Base-by-base conservation (phyloP, 2,329 filamentous ascomycete genomes). In the Claviceps lovelessii region DNA sequence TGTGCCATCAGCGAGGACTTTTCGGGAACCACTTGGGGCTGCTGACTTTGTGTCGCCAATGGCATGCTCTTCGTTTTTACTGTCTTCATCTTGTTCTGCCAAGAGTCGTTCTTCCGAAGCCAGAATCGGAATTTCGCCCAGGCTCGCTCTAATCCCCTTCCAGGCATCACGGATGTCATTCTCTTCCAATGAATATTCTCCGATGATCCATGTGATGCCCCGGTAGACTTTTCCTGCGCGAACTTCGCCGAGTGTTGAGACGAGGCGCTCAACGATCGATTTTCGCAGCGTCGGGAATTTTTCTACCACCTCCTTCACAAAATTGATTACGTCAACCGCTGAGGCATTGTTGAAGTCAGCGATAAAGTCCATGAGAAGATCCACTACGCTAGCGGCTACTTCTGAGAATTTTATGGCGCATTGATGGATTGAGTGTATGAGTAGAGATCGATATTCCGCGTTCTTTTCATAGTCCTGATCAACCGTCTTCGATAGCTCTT, bases 391-490 rank as follows among this genome's bases (percentile, higher is more conserved):
- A 49, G 91, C 88, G 31, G 93, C 93, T 58, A 98, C 91, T 71
- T 98, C 91, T 11, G 93, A 97, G 75, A 97, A 97, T 68, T 95
- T 96, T 77, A 98, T 97, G 63, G 93, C 93, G 70, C 93, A 97
- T 68, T 94, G 90, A 70, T 98, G 93, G 65, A 98, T 98, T 42
- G 90, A 89, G 70, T 96, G 90, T 61, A 98, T 97, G 58, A 98
- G 79, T 9, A 98, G 79, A 65, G 94, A 90, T 62, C 93, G 86
- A 71, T 96, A 96, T 71, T 95, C 90, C 66, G 83, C 83, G 72
- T 94, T 95, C 81, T 97, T 97, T 75, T 98, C 93, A 72, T 96
- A 97, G 70, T 96, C 90, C 70, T 97, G 90, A 65, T 98, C 90
- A 47, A 97, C 89, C 0, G 93, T 98, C 78, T 97, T 98, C 59